Evolutionary conservation across 495 filamentous ascomycete species (phyloP).

Genomic region (Neurospora sp.): DNA sequence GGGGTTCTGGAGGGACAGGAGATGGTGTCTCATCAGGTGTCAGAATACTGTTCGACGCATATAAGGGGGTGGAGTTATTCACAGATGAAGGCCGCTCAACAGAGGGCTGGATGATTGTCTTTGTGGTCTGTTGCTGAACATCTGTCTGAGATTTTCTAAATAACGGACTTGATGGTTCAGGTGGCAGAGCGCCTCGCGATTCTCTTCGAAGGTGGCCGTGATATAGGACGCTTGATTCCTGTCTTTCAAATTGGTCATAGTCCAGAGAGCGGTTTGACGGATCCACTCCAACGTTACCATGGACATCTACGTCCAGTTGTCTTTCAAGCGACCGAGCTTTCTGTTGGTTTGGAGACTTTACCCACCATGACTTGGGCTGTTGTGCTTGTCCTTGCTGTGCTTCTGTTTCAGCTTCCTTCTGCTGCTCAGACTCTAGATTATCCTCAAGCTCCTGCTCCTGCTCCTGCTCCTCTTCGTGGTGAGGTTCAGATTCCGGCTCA

Average conservation of each 20-base stretch:
- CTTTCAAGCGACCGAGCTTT: background rate
- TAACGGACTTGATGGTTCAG: background rate
- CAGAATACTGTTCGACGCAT: constrained; percentile 35
- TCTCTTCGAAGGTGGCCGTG: background rate
- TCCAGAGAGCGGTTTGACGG: background rate
- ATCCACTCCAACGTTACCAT: background rate
- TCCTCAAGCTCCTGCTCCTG: background rate
- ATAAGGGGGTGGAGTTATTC: constrained; percentile 25
- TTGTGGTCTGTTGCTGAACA: constrained; percentile 2
- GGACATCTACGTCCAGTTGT: background rate
- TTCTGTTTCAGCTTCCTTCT: background rate
- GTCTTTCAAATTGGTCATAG: background rate
- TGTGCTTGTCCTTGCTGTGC: background rate
- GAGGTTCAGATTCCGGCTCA: background rate
- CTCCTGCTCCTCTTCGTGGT: background rate
- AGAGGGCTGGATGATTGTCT: constrained; percentile 23
- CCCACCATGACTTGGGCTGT: background rate
- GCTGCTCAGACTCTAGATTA: background rate
- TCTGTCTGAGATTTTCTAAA: background rate
- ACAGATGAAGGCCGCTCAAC: constrained; percentile 26
- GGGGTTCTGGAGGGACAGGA: constrained; percentile 25
- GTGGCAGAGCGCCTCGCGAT: background rate
- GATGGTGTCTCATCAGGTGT: constrained; percentile 48
- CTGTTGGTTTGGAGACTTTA: background rate
- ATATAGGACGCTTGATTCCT: background rate